Evolutionary conservation across 805 yeast genomes (phyloP), one percentile per base, ranked within the genome.

Genomic region (Candida arabinofermentans): DNA sequence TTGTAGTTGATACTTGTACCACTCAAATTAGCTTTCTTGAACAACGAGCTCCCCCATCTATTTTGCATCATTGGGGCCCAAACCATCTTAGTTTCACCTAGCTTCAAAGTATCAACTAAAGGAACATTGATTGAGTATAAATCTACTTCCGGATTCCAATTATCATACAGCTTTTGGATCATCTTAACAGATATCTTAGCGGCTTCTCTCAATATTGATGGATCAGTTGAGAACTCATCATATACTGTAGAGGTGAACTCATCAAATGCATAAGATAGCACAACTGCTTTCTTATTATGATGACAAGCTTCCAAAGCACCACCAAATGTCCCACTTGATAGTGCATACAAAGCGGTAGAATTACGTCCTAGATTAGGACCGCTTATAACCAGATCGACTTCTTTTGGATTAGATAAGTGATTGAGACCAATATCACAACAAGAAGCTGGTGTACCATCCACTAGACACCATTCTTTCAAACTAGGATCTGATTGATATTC

Each of bases 351-450:
- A 8, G 90, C 88, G 22, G 89, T 79, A 2, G 95, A 79, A 62
- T 89, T 89, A 56, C 93, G 77, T 19, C 96, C 96, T 49, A 81
- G 86, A 59, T 89, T 89, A 12, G 96, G 96, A 0, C 96, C 96
- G 32, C 93, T 82, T 22, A 89, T 65, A 4, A 89, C 95, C 47
- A 88, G 66, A 61, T 89, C 96, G 19, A 87, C 77, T 1, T 83
- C 82, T 3, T 71, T 73, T 7, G n/a, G 34, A 37, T 69, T 66
- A 29, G 69, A 65, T 46, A 86, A 56, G 55, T 84, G 88, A 53
- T 84, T 79, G 36, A 84, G 62, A 2, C 96, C 96, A 40, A 89
- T 74, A 61, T 88, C 95, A 9, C 90, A 75, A 62, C 96, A 86
- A 3, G 93, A 82, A 8, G 96, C 96, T 0, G 96, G 96, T 0